phyloP scores from a whole-genome alignment of 2,329 filamentous ascomycete genomes.

The Aphanoascus verrucosus region DNA sequence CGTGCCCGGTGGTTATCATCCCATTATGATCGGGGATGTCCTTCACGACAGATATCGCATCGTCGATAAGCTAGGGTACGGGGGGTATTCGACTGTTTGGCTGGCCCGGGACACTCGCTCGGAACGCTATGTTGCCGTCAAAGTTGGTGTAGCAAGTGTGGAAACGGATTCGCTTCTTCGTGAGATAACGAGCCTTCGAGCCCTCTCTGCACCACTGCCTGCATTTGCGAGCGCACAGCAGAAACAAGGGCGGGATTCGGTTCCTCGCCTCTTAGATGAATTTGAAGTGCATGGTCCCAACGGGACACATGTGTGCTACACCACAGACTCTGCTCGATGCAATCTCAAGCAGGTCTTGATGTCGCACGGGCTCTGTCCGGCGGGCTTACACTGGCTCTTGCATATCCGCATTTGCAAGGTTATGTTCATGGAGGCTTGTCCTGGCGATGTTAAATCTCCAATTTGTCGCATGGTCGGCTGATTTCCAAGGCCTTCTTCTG shows the following conservation, averaged over 20 bases:
- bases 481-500: neutral
- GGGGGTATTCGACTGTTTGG: conserved; percentile 36
- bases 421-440: conserved; percentile 20
- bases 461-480: neutral
- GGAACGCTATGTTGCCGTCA: conserved; percentile 24
- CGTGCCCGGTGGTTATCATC: conserved; percentile 27
- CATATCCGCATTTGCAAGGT: conserved; percentile 19
- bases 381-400: conserved; percentile 17
- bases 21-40: conserved; percentile 26
- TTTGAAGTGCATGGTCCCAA: conserved; percentile 18
- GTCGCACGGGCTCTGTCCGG: conserved; percentile 16
- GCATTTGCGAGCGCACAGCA: neutral
- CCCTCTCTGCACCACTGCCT: conserved; percentile 16
- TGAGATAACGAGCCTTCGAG: conserved; percentile 20
- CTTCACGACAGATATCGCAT: conserved; percentile 29
- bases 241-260: conserved; percentile 17
- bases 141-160: conserved; percentile 20
- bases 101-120: conserved; percentile 27
- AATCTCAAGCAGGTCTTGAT: conserved; percentile 18
- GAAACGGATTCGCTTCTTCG: conserved; percentile 8
- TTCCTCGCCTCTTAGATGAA: conserved; percentile 15
- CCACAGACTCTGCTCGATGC: conserved; percentile 17
- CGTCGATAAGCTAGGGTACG: conserved; percentile 35
- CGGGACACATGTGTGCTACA: conserved; percentile 18
- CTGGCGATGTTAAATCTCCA: neutral